Conservation (phyloP, 116 monocot species). For the Zostera marina region DNA sequence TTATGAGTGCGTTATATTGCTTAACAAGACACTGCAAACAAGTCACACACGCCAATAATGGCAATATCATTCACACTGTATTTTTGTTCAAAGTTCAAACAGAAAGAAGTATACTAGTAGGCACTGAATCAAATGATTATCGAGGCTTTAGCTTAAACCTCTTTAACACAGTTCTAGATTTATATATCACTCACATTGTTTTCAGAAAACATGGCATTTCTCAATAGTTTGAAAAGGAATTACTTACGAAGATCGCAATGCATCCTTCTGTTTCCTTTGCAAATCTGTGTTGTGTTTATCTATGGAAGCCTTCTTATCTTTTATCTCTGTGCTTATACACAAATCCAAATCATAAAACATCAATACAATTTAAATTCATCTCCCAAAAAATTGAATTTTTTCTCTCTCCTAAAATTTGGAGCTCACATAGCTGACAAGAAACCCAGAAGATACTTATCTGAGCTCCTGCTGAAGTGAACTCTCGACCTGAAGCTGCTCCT, state of each 20-base stretch:
- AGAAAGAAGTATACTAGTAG: too few species aligned
- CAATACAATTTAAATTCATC: background rate
- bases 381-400: background rate
- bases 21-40: background rate
- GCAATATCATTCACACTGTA: background rate
- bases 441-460: background rate
- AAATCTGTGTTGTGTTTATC: constrained; percentile 23
- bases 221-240: too few species aligned
- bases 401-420: background rate
- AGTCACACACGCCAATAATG: background rate
- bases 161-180: too few species aligned
- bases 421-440: background rate
- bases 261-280: constrained; percentile 34
- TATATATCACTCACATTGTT: too few species aligned
- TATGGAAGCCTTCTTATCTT: constrained; percentile 27
- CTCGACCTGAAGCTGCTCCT: constrained; percentile 1
- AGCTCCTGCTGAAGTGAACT: background rate
- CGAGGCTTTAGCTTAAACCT: too few species aligned
- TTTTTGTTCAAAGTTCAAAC: too few species aligned
- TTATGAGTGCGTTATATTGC: background rate
- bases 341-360: background rate
- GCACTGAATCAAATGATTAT: too few species aligned
- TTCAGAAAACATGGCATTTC: too few species aligned
- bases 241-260: constrained; percentile 4
- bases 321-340: constrained; percentile 21